These are phyloP conservation scores for Penicillium brasilianum DNA, from an alignment of 2,329 filamentous ascomycete genomes.

Conservation along the genomic window DNA sequence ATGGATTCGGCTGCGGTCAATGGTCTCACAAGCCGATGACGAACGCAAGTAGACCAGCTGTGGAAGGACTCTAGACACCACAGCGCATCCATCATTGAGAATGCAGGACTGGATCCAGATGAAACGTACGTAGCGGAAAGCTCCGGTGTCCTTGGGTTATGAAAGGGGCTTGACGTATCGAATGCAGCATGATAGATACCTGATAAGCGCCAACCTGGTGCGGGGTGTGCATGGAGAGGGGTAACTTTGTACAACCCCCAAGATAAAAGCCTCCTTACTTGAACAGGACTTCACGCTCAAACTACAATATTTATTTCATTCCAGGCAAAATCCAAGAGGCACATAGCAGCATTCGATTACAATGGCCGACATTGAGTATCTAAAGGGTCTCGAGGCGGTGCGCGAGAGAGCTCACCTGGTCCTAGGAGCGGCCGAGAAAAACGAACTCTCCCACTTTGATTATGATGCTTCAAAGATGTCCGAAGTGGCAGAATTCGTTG, in stretches of 20 bases:
- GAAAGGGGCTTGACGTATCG: background rate
- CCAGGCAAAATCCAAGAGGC: background rate
- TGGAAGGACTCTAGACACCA: background rate
- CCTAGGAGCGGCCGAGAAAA: constrained; percentile 44
- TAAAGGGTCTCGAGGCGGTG: constrained; percentile 38
- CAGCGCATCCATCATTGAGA: background rate
- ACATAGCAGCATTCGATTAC: background rate
- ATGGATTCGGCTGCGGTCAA: background rate
- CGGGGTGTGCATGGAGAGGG: constrained; percentile 5
- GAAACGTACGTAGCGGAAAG: too few species aligned
- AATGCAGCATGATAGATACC: constrained; percentile 4
- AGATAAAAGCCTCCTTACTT: background rate
- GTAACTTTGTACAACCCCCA: constrained; percentile 1
- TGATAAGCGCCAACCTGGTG: constrained; percentile 1
- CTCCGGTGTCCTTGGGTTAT: background rate
- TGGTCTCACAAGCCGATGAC: background rate
- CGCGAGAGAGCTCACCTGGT: constrained; percentile 35
- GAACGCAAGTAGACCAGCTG: background rate
- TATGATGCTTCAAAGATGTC: constrained; percentile 47
- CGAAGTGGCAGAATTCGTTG: constrained; percentile 51
- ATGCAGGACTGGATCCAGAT: too few species aligned
- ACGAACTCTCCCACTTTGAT: constrained; percentile 51
- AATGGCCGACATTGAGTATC: constrained; percentile 32
- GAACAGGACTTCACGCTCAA: background rate
- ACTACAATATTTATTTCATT: too few species aligned